Evolutionary conservation across 805 yeast genomes (phyloP).

Genomic region (Sungouiozyma intestinalis): DNA sequence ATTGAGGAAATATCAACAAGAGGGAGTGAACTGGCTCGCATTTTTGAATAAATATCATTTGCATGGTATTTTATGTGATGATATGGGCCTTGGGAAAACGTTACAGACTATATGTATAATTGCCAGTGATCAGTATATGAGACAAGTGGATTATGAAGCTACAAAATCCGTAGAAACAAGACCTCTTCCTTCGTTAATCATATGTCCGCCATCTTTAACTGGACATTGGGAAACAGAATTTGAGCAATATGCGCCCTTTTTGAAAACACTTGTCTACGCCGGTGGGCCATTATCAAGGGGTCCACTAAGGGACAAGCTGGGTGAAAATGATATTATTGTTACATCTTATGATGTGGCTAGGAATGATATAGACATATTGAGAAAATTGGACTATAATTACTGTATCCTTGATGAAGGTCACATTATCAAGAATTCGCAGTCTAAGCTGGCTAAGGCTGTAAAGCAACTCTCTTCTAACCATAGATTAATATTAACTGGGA

Average conservation of each 20-base stretch:
- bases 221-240: constrained; percentile 99
- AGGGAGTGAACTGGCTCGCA: constrained; percentile 97
- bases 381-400: constrained; percentile 66
- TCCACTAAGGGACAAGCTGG: constrained; percentile 42
- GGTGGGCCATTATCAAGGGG: constrained; percentile 79
- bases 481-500: constrained; percentile 84
- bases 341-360: constrained; percentile 95
- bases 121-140: constrained; percentile 85
- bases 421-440: constrained; percentile 82
- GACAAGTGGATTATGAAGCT: constrained; percentile 55
- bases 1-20: constrained; percentile 90
- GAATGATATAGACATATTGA: constrained; percentile 65
- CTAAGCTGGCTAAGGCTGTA: constrained; percentile 83
- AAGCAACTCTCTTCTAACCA: constrained; percentile 78
- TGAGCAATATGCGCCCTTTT: constrained; percentile 77
- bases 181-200: constrained; percentile 70
- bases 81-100: constrained; percentile 98
- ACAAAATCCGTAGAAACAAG: constrained; percentile 58
- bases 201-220: constrained; percentile 95
- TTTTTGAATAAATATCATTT: constrained; percentile 88
- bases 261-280: constrained; percentile 76
- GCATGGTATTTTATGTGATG: constrained; percentile 97
- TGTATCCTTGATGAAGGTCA: constrained; percentile 98
- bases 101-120: constrained; percentile 94
- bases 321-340: constrained; percentile 68